Evolutionary conservation across 441 rosid species (phyloP).

Genomic region (Macaranga tanarius): DNA sequence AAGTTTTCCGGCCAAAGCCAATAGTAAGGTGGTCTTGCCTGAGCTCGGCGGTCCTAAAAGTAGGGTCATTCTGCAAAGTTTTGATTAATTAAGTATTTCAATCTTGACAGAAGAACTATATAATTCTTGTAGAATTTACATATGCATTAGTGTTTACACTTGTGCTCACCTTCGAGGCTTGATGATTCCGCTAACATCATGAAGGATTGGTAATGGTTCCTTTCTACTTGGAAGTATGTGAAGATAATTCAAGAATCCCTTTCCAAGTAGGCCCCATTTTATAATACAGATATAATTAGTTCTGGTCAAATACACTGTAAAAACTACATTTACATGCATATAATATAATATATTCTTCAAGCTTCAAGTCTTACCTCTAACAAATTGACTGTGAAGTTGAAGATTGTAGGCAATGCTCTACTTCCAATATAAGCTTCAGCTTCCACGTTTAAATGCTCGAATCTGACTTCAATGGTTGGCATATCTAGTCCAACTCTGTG

Average conservation of each 20-base stretch:
- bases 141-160: no score
- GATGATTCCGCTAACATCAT: slow-evolving; percentile 63
- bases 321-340: neutral
- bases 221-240: slow-evolving; percentile 52
- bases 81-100: neutral
- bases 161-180: slow-evolving; percentile 53
- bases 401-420: slow-evolving; percentile 66
- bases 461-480: slow-evolving; percentile 68
- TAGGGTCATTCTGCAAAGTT: slow-evolving; percentile 50
- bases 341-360: neutral
- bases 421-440: slow-evolving; percentile 62
- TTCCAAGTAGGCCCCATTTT: neutral
- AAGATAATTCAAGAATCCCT: slow-evolving; percentile 41
- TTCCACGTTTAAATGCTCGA: slow-evolving; percentile 53
- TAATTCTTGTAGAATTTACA: no score
- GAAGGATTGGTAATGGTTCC: slow-evolving; percentile 49
- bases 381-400: slow-evolving; percentile 43
- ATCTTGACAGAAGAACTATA: neutral
- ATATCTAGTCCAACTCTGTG: slow-evolving; percentile 55
- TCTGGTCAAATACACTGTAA: neutral
- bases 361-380: slow-evolving; percentile 33
- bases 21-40: slow-evolving; percentile 61
- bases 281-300: neutral
- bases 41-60: slow-evolving; percentile 67
- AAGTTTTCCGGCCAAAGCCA: slow-evolving; percentile 66